Evolutionary conservation across 2,329 filamentous ascomycete species (phyloP).

Genomic region (Aspergillus brasiliensis): DNA sequence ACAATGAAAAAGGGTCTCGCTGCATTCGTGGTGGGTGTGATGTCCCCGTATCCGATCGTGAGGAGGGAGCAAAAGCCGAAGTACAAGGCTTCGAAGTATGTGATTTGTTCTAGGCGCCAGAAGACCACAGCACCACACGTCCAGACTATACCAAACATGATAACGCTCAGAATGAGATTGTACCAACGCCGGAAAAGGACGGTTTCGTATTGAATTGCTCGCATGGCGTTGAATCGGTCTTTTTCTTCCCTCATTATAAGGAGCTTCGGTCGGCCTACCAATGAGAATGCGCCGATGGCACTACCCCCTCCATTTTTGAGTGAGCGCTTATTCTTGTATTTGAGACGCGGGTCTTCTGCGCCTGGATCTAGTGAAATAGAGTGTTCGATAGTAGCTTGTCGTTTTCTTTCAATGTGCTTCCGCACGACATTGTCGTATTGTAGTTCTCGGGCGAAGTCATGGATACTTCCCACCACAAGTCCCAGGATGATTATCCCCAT

Average conservation of each 20-base stretch:
- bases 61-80: constrained; percentile 81
- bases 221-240: constrained; percentile 77
- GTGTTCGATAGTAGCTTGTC: constrained; percentile 56
- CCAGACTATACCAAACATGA: constrained; percentile 75
- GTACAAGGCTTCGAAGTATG: constrained; percentile 80
- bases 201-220: constrained; percentile 70
- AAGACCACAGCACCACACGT: constrained; percentile 78
- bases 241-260: constrained; percentile 65
- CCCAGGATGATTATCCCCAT: constrained; percentile 82
- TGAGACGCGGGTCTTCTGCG: not conserved
- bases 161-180: constrained; percentile 67
- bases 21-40: constrained; percentile 73
- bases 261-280: constrained; percentile 45
- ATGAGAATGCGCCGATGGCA: constrained; percentile 26
- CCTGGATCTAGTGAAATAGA: constrained; percentile 33
- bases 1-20: constrained; percentile 90
- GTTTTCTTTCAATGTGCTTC: constrained; percentile 58
- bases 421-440: constrained; percentile 64
- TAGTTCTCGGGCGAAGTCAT: constrained; percentile 64
- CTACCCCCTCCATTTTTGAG: constrained; percentile 22
- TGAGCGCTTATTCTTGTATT: constrained; percentile 11
- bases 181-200: constrained; percentile 71
- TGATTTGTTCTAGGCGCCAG: constrained; percentile 61
- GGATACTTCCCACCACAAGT: constrained; percentile 79
- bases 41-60: constrained; percentile 86